Evolutionary conservation across 306 rosid species (phyloP).

Genomic region (Fragaria ananassa): DNA sequence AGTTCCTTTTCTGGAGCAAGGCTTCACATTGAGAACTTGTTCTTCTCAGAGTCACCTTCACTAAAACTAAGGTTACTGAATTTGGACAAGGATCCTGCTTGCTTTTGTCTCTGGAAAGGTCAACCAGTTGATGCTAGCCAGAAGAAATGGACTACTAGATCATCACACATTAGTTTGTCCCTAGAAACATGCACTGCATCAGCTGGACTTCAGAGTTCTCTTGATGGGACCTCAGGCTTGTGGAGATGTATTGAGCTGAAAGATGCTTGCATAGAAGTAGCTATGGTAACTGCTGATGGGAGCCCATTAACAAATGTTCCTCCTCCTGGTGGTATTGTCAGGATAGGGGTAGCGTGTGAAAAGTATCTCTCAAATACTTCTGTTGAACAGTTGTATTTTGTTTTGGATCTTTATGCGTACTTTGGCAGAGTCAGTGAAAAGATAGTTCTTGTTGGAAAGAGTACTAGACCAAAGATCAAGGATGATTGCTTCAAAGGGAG

Average conservation of each 20-base stretch:
- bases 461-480: constrained; percentile 39
- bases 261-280: constrained; percentile 78
- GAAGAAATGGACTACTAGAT: constrained; percentile 75
- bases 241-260: constrained; percentile 90
- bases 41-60: constrained; percentile 65
- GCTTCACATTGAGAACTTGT: constrained; percentile 68
- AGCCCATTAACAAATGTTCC: constrained; percentile 68
- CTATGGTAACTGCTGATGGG: constrained; percentile 94
- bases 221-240: constrained; percentile 50
- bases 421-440: constrained; percentile 79
- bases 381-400: constrained; percentile 82
- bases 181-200: constrained; percentile 52
- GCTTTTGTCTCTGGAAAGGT: constrained; percentile 90
- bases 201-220: constrained; percentile 46
- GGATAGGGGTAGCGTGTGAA: constrained; percentile 82
- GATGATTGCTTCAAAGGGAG: constrained; percentile 42
- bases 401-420: constrained; percentile 81
- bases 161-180: constrained; percentile 69
- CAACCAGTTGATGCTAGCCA: constrained; percentile 88
- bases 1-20: constrained; percentile 78
- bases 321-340: constrained; percentile 89
- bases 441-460: constrained; percentile 61
- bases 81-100: constrained; percentile 93
- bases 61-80: constrained; percentile 56
- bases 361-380: constrained; percentile 80